Evolutionary conservation across 2,329 filamentous ascomycete species (phyloP).

Genomic region (Xylaria sp.): DNA sequence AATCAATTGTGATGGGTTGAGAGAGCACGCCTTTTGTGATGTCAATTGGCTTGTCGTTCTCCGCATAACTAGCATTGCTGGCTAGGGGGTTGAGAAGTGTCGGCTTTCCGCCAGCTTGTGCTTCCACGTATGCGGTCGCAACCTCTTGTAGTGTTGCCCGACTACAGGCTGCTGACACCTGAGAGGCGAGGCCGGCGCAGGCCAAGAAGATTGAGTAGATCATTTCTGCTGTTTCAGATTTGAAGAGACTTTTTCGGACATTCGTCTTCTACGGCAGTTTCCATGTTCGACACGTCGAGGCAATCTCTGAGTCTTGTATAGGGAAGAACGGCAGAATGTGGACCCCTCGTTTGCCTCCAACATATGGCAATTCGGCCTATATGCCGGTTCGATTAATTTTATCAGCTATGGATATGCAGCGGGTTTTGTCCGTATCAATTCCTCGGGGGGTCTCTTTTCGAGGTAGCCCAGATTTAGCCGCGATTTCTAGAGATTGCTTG

Average conservation of each 20-base stretch:
- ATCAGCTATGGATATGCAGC: neutral
- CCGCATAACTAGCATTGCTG: conserved; percentile 44
- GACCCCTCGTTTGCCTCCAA: conserved; percentile 26
- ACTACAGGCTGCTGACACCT: conserved; percentile 40
- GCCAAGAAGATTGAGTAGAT: conserved; percentile 36
- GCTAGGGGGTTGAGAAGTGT: conserved; percentile 30
- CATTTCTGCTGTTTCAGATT: conserved; percentile 23
- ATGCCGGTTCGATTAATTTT: conserved; percentile 24
- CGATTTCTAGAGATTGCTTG: conserved; percentile 15
- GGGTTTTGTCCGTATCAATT: conserved; percentile 11
- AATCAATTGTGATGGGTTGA: conserved; percentile 48
- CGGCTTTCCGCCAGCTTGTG: conserved; percentile 40
- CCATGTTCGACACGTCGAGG: neutral
- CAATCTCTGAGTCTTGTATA: conserved; percentile 18
- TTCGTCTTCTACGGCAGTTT: neutral
- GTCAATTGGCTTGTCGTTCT: conserved; percentile 47
- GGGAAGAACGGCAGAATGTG: conserved; percentile 19
- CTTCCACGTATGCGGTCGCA: conserved; percentile 42
- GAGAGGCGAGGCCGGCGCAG: conserved; percentile 33
- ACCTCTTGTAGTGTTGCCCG: conserved; percentile 40
- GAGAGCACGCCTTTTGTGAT: conserved; percentile 44
- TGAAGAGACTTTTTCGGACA: neutral
- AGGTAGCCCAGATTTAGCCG: conserved; percentile 31
- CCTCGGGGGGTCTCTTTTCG: neutral
- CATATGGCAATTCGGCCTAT: conserved; percentile 26